phyloP scores from a whole-genome alignment of 169 alveolate genomes.

The Plasmodium inui region DNA sequence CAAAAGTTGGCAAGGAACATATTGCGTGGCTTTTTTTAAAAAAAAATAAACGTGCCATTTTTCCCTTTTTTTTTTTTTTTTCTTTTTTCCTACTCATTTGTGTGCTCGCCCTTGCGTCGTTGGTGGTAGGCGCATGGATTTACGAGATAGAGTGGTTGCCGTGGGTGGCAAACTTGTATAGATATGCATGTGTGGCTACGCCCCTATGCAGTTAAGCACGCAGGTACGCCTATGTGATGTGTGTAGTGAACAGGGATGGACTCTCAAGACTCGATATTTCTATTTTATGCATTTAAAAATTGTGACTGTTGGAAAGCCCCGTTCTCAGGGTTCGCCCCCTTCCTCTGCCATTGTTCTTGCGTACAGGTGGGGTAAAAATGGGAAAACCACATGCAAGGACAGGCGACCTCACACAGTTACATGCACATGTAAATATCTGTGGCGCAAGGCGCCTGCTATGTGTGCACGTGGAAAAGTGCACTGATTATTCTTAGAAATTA shows the following conservation, averaged over 20 bases:
- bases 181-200: background rate
- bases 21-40: background rate
- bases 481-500: background rate
- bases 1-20: background rate
- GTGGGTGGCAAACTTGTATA: background rate
- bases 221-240: background rate
- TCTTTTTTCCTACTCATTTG: background rate
- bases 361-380: background rate
- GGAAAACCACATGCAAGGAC: slow-evolving; percentile 12
- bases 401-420: slow-evolving; percentile 6
- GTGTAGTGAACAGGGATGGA: background rate
- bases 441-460: background rate
- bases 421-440: slow-evolving; percentile 9
- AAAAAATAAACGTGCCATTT: background rate
- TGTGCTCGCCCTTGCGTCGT: background rate
- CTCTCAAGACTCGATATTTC: background rate
- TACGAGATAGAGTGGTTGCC: slow-evolving; percentile 3
- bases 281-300: background rate
- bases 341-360: background rate
- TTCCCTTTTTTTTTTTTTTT: background rate
- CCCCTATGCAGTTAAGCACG: background rate
- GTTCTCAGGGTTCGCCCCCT: background rate
- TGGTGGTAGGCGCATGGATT: background rate
- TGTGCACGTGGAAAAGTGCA: background rate
- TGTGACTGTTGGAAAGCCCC: background rate